Conservation (phyloP, 2,329 filamentous ascomycete genomes). For the Neopestalotiopsis sp. region DNA sequence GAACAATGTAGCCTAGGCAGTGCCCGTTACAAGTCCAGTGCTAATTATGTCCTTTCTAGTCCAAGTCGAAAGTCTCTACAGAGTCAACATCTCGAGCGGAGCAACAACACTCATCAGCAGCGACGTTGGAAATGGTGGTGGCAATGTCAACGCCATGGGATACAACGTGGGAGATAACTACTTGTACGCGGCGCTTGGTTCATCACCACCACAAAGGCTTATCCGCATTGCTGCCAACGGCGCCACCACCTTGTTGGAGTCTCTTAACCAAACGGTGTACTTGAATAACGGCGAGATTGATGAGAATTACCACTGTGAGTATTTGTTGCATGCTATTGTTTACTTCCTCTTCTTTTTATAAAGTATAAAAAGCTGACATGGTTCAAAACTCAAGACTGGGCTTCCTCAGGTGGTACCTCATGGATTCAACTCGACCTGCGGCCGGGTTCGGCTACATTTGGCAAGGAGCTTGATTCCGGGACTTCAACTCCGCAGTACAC, state of each 20-base stretch:
- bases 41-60: not conserved
- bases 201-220: slow-evolving; percentile 1
- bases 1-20: not conserved
- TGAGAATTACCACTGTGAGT: not conserved
- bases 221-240: slow-evolving; percentile 25
- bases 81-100: slow-evolving; percentile 22
- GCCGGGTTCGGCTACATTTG: not conserved
- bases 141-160: slow-evolving; percentile 22
- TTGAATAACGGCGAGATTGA: slow-evolving; percentile 8
- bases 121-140: slow-evolving; percentile 15
- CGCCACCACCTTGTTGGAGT: slow-evolving; percentile 4
- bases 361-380: too few species aligned
- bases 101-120: slow-evolving; percentile 4
- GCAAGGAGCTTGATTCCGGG: not conserved
- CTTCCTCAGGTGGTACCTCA: not conserved
- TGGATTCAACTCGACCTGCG: slow-evolving; percentile 1
- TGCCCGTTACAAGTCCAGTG: not conserved
- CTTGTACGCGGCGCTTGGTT: slow-evolving; percentile 22
- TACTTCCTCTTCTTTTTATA: too few species aligned
- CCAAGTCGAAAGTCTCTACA: slow-evolving; percentile 20
- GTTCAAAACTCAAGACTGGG: not conserved
- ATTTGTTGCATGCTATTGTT: too few species aligned
- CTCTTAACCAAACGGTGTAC: not conserved
- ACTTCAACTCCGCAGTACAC: not conserved
- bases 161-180: slow-evolving; percentile 26